phyloP scores from a whole-genome alignment of 129 eudicot genomes.

The Saussurea involucrata region DNA sequence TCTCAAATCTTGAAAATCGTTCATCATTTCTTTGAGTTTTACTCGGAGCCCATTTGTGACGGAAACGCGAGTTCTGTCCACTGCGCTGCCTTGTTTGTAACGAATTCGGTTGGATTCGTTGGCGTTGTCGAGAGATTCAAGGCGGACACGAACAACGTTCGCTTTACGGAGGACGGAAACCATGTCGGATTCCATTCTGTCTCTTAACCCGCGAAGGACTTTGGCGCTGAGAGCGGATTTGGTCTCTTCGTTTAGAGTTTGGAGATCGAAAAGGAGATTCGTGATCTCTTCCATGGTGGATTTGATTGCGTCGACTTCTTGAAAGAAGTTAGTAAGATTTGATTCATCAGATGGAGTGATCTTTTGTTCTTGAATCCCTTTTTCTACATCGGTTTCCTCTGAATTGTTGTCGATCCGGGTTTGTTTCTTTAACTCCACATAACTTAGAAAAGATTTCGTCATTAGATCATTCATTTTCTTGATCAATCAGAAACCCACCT shows the following conservation, averaged over 20 bases:
- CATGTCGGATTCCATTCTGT: conserved; percentile 74
- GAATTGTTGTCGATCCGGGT: conserved; percentile 50
- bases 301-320: conserved; percentile 62
- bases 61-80: conserved; percentile 54
- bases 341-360: conserved; percentile 47
- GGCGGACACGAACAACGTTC: conserved; percentile 42
- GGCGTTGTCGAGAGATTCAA: conserved; percentile 59
- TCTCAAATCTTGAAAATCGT: conserved; percentile 59
- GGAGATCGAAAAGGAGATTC: conserved; percentile 61
- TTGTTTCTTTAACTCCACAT: conserved; percentile 89
- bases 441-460: conserved; percentile 83
- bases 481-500: conserved; percentile 29
- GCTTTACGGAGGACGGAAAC: conserved; percentile 62
- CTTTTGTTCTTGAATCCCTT: conserved; percentile 29
- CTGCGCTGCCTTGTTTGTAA: conserved; percentile 46
- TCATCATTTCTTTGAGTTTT: conserved; percentile 62
- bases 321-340: conserved; percentile 58
- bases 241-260: conserved; percentile 56
- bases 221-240: conserved; percentile 65
- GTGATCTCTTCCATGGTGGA: conserved; percentile 65
- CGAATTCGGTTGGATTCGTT: conserved; percentile 38
- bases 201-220: conserved; percentile 69
- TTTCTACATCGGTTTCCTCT: conserved; percentile 42
- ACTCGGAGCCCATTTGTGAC: conserved; percentile 66
- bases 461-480: conserved; percentile 82